A percentile compares a stretch with the other conserved stretches of the same genome.
These are phyloP conservation scores for Aegilops bicornis DNA, from an alignment of 176 grass and related monocot species.

Conservation along the genomic window DNA sequence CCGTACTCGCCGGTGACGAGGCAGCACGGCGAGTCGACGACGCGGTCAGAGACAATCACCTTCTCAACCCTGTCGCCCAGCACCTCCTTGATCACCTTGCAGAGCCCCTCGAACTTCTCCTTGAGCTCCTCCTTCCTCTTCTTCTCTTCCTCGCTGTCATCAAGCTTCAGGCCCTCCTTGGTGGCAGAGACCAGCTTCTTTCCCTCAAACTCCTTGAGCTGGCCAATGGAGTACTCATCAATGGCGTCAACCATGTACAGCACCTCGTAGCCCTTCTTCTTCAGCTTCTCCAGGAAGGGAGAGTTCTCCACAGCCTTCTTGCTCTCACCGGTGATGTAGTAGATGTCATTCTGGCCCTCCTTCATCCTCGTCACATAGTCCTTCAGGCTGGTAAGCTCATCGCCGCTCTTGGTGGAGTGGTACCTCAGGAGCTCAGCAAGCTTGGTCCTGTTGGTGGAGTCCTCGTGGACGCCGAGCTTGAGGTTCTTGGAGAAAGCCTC, in stretches of 20 bases:
- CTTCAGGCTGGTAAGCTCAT: constrained; percentile 98
- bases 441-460: constrained; percentile 83
- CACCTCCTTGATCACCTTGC: constrained; percentile 97
- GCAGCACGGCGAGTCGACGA: constrained; percentile 93
- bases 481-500: constrained; percentile 99
- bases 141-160: constrained; percentile 91
- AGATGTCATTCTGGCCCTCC: constrained; percentile 95
- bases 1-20: constrained; percentile 92
- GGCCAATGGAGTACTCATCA: constrained; percentile 88
- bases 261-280: constrained; percentile 90
- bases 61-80: constrained; percentile 94
- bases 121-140: constrained; percentile 78
- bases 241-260: constrained; percentile 90
- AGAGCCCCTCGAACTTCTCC: constrained; percentile 91
- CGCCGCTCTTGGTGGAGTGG: constrained; percentile 96
- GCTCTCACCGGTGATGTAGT: constrained; percentile 98
- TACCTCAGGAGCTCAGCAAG: constrained; percentile 87
- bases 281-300: constrained; percentile 92
- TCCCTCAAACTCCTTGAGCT: constrained; percentile 97
- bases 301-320: constrained; percentile 99
- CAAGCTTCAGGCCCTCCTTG: constrained; percentile 97
- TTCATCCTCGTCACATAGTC: constrained; percentile 99
- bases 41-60: constrained; percentile 83
- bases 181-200: constrained; percentile 96
- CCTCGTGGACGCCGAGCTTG: constrained; percentile 92